Percentiles rank a stretch among this genome's conserved stretches.
phyloP scores from a whole-genome alignment of 2,329 filamentous ascomycete genomes.

The Hymenotorrendiella dingleyae region DNA sequence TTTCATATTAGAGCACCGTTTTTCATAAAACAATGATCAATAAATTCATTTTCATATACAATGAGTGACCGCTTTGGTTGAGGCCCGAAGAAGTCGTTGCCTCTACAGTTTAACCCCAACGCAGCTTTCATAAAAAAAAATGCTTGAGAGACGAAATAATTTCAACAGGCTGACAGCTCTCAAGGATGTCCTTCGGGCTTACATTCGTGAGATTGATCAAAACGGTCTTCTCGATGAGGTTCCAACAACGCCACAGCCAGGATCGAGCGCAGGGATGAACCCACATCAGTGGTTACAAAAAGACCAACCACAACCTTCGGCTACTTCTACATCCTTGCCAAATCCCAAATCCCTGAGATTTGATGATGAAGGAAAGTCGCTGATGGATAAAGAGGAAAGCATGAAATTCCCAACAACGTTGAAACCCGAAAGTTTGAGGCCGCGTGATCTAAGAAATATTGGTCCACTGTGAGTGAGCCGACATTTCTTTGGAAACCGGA shows the following conservation, averaged over 20 bases:
- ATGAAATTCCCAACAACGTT: slow-evolving; percentile 29
- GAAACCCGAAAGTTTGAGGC: slow-evolving; percentile 23
- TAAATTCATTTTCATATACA: too few species aligned
- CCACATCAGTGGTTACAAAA: slow-evolving; percentile 22
- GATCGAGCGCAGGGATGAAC: slow-evolving; percentile 22
- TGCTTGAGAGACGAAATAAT: too few species aligned
- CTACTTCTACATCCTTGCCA: slow-evolving; percentile 18
- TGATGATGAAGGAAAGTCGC: slow-evolving; percentile 22
- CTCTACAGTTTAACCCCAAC: too few species aligned
- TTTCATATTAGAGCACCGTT: too few species aligned
- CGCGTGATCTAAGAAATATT: too few species aligned
- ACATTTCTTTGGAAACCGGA: too few species aligned
- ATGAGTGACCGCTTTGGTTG: too few species aligned
- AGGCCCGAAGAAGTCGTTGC: too few species aligned
- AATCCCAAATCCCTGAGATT: slow-evolving; percentile 15
- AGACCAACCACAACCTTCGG: slow-evolving; percentile 12
- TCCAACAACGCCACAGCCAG: slow-evolving; percentile 27
- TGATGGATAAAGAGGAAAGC: slow-evolving; percentile 26
- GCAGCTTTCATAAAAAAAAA: too few species aligned
- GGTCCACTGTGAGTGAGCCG: too few species aligned
- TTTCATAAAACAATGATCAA: too few species aligned
- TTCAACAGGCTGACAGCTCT: too few species aligned
- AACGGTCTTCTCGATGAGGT: slow-evolving; percentile 47
- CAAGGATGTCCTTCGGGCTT: slow-evolving; percentile 53
- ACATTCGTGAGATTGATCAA: slow-evolving; percentile 54